Evolutionary conservation across 2,329 filamentous ascomycete species (phyloP), one percentile per base, ranked within the genome.

Genomic region (Cladosporium colombiae): DNA sequence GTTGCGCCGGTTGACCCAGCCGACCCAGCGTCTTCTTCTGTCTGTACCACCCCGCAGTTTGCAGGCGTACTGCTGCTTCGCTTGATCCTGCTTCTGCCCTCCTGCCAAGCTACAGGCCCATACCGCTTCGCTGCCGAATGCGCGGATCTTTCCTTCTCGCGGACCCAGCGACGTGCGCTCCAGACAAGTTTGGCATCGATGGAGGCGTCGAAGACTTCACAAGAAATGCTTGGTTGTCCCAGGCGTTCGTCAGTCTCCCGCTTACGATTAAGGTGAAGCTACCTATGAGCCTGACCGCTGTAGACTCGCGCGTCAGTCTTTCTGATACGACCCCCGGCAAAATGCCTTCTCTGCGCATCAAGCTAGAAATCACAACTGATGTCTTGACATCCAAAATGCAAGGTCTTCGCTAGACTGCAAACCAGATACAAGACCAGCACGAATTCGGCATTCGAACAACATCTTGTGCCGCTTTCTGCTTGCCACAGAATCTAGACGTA

Each of bases 61-160:
- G 29, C 27, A 46, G n/a, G 40, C 8, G 18, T 31, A 33, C 25
- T 6, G 2, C 18, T 33, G 27, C 27, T 11, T 33, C 52, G 52
- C 52, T 33, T 33, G 27, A 31, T 55, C 27, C 50, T 53, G 23
- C 50, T 29, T 53, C 16, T 53, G 23, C 50, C 52, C 40, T 46
- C 40, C 27, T 33, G 29, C 25, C 52, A 31, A 33, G 27, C 27
- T 55, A 46, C n/a, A 23, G 13, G 40, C 40, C 6, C 4, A 46
- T 21, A 46, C 40, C 52, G 52, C 52, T 55, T 55, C n/a, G 27
- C 52, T 33, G 52, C 27, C 52, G 52, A 29, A 31, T n/a, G n/a
- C 8, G 25, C 52, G 52, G 52, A 55, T 55, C 52, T 31, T 55
- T 55, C 52, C 52, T 27, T 18, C 27, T 18, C 16, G 5, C 4